Evolutionary conservation across 2,329 filamentous ascomycete species (phyloP).

Genomic region (Drechslerella coelobrocha): DNA sequence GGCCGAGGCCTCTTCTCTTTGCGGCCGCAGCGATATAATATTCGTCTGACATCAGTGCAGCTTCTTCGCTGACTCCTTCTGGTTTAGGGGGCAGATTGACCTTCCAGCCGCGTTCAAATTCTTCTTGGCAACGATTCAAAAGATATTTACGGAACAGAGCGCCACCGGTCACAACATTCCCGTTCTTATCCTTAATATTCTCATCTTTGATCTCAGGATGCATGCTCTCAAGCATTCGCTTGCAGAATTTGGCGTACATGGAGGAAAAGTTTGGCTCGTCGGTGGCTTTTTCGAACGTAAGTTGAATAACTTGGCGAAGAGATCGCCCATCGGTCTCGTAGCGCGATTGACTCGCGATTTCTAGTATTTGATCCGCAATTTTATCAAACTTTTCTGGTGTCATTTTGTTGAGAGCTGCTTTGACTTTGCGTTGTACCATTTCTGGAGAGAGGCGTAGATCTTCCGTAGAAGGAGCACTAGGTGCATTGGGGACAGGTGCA

Average conservation of each 20-base stretch:
- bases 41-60: slow-evolving; percentile 82
- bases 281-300: slow-evolving; percentile 98
- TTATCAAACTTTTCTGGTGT: slow-evolving; percentile 98
- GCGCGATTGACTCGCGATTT: slow-evolving; percentile 93
- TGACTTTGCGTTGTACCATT: slow-evolving; percentile 97
- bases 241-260: slow-evolving; percentile 99
- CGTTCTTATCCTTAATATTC: slow-evolving; percentile 87
- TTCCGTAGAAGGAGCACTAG: slow-evolving; percentile 60
- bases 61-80: slow-evolving; percentile 75
- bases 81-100: slow-evolving; percentile 79
- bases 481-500: slow-evolving; percentile 58
- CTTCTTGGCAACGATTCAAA: slow-evolving; percentile 96
- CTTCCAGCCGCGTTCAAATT: slow-evolving; percentile 98
- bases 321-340: slow-evolving; percentile 93
- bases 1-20: slow-evolving; percentile 94
- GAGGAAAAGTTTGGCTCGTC: slow-evolving; percentile 98
- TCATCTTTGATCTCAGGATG: slow-evolving; percentile 93
- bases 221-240: slow-evolving; percentile 95
- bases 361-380: slow-evolving; percentile 89
- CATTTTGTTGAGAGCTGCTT: slow-evolving; percentile 99
- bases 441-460: slow-evolving; percentile 77
- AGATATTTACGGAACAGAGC: slow-evolving; percentile 98
- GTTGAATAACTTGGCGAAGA: slow-evolving; percentile 94
- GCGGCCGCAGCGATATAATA: slow-evolving; percentile 93
- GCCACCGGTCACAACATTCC: slow-evolving; percentile 86